Evolutionary conservation across 305 asterid species (phyloP), one percentile per base, ranked within the genome.

Genomic region (Solanum hybrid): DNA sequence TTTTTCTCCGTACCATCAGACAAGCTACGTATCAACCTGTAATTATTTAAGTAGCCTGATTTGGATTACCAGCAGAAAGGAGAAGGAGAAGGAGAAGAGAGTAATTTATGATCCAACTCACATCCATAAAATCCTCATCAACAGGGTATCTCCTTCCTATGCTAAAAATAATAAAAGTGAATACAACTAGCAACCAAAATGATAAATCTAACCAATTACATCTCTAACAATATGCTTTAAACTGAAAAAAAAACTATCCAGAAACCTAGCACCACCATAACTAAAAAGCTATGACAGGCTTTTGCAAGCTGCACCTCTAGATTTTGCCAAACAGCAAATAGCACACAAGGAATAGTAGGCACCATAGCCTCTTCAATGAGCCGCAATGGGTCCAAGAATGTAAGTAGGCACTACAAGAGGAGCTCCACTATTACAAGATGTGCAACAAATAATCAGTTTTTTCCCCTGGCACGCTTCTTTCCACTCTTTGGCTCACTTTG

Each of bases 381-480:
- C 76, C 27, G 4, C 27, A 31, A 85, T 15, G 38, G 76, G 76
- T 85, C 76, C 88, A 56, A 22, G 51, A 56, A 56, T 22, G n/a
- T 56, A 19, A 36, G 26, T 12, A 32, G 87, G 31, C 42, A 51
- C 76, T 11, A 22, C n/a, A 32, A 84, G 32, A 31, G 76, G 22
- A 56, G 76, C 88, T 56, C 88, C 88, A 85, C 88, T 85, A 29
- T 29, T 27, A 87, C 89, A 73, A 64, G 27, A 37, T 87, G 89
- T 73, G 72, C 81, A 69, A 19, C 88, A 79, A 14, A 22, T 12
- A 79, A 38, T 60, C 78, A 85, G 66, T 32, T 79, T 40, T 88
- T 89, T 89, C 94, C 92, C 80, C 95, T 93, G 69, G 92, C 91
- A 78, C 97, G 94, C 91, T 96, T 97, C 94, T 94, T 96, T 64